phyloP scores from a whole-genome alignment of 2,329 filamentous ascomycete genomes.

The Penicillium sp. region DNA sequence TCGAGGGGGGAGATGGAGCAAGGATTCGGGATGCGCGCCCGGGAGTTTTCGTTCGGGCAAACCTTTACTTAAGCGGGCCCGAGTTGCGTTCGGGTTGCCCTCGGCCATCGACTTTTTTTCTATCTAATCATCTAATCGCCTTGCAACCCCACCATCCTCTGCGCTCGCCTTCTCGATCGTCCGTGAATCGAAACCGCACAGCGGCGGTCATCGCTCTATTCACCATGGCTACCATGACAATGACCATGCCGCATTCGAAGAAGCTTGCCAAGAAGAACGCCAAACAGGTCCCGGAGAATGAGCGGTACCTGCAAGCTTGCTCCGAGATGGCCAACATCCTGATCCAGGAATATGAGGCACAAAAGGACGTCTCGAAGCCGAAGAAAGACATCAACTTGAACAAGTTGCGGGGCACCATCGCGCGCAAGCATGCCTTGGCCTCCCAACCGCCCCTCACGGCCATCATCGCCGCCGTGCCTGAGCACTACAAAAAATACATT shows the following conservation, averaged over 20 bases:
- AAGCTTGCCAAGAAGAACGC: conserved; percentile 62
- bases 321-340: conserved; percentile 91
- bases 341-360: conserved; percentile 88
- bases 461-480: conserved; percentile 97
- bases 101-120: conserved; percentile 28
- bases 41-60: conserved; percentile 37
- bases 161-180: not conserved
- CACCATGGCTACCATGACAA: conserved; percentile 61
- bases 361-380: conserved; percentile 67
- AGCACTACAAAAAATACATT: conserved; percentile 99
- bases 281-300: conserved; percentile 85
- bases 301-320: conserved; percentile 89
- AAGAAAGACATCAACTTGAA: conserved; percentile 93
- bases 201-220: conserved; percentile 6
- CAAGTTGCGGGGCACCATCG: conserved; percentile 75
- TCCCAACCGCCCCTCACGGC: conserved; percentile 89
- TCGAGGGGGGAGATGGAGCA: conserved; percentile 21
- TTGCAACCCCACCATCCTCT: conserved; percentile 12
- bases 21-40: conserved; percentile 30
- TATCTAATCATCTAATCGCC: conserved; percentile 19
- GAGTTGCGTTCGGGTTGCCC: conserved; percentile 29
- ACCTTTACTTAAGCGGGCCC: conserved; percentile 39
- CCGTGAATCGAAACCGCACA: not conserved
- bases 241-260: conserved; percentile 56
- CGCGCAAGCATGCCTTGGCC: conserved; percentile 87